phyloP scores from a whole-genome alignment of 371 early-diverging fungal species.

The Rhizomucor pusillus region DNA sequence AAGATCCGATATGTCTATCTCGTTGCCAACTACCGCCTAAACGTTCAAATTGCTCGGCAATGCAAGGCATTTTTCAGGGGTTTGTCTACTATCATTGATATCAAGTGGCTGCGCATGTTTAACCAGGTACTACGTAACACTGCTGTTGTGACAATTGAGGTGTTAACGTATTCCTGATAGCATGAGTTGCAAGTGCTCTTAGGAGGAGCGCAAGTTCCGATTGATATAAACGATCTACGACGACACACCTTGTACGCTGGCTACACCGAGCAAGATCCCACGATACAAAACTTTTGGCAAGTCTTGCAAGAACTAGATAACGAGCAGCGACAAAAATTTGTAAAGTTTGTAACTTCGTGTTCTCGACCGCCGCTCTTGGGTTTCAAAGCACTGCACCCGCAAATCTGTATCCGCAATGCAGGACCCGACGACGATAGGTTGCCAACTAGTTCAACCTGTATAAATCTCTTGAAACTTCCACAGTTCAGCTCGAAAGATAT shows the following conservation, averaged over 20 bases:
- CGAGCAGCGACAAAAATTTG: slow-evolving; percentile 66
- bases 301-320: slow-evolving; percentile 66
- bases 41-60: slow-evolving; percentile 78
- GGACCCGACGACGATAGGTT: slow-evolving; percentile 60
- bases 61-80: slow-evolving; percentile 85
- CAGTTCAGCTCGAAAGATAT: slow-evolving; percentile 59
- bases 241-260: slow-evolving; percentile 84
- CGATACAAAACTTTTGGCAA: slow-evolving; percentile 83
- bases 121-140: slow-evolving; percentile 45
- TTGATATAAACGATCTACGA: slow-evolving; percentile 77
- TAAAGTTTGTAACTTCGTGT: slow-evolving; percentile 92
- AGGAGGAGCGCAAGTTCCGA: slow-evolving; percentile 74
- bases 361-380: slow-evolving; percentile 90
- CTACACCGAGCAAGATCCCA: slow-evolving; percentile 63
- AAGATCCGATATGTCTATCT: slow-evolving; percentile 80
- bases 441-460: slow-evolving; percentile 91
- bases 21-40: slow-evolving; percentile 77
- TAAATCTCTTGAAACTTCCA: slow-evolving; percentile 93
- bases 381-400: slow-evolving; percentile 80
- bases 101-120: slow-evolving; percentile 80
- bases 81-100: slow-evolving; percentile 72
- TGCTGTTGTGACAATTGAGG: not conserved
- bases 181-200: slow-evolving; percentile 89
- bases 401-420: slow-evolving; percentile 73
- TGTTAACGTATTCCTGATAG: slow-evolving; percentile 14